Percentiles rank a stretch among this genome's conserved stretches.
These are phyloP conservation scores for Pisolithus microcarpus DNA, from an alignment of 768 basidiomycete species.

Conservation along the genomic window DNA sequence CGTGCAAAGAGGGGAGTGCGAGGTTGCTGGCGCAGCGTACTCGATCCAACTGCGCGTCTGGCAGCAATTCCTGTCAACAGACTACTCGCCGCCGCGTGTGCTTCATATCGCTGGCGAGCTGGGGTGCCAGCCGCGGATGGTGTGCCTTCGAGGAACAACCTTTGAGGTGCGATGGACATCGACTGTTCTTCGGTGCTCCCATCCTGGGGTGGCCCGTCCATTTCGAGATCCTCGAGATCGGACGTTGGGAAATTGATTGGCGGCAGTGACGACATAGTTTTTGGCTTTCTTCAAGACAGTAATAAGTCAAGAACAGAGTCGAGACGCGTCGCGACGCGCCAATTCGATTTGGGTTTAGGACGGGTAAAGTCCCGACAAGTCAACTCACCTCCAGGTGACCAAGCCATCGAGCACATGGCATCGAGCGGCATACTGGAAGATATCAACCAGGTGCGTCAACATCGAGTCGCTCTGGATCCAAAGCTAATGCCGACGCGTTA, in stretches of 20 bases:
- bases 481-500: slow-evolving; percentile 6
- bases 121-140: too few species aligned
- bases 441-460: slow-evolving; percentile 19
- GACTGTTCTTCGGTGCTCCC: too few species aligned
- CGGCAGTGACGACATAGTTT: slow-evolving; percentile 57
- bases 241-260: slow-evolving; percentile 59
- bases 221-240: slow-evolving; percentile 48
- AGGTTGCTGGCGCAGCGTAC: slow-evolving; percentile 40
- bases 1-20: slow-evolving; percentile 44
- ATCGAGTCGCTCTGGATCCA: too few species aligned
- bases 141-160: too few species aligned
- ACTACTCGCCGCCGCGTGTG: too few species aligned
- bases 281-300: slow-evolving; percentile 1
- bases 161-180: too few species aligned
- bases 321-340: slow-evolving; percentile 51
- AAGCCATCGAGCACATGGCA: slow-evolving; percentile 7
- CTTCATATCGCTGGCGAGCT: too few species aligned
- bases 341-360: slow-evolving; percentile 38
- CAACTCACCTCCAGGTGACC: background rate
- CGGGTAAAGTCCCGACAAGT: slow-evolving; percentile 26
- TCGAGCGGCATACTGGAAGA: slow-evolving; percentile 16
- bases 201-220: slow-evolving; percentile 31
- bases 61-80: slow-evolving; percentile 41
- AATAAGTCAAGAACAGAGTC: slow-evolving; percentile 11
- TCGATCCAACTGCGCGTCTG: slow-evolving; percentile 48